Percentiles rank a stretch among this genome's conserved stretches.
These are phyloP conservation scores for Suhomyces ambrosiae DNA, from an alignment of 1,139 yeast species.

Conservation along the genomic window DNA sequence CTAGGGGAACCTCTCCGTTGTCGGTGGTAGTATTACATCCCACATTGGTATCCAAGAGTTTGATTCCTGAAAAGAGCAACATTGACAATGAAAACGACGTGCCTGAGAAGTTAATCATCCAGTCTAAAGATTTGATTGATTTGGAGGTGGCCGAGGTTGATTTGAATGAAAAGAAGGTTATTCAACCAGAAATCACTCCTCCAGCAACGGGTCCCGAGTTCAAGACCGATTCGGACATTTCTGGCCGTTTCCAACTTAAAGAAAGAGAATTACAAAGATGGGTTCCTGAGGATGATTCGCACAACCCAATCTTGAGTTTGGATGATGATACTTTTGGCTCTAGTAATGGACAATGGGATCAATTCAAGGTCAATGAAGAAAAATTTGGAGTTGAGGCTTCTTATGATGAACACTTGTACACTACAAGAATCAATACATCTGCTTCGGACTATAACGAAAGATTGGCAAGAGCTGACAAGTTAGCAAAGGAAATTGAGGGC, in stretches of 20 bases:
- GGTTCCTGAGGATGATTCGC: constrained; percentile 63
- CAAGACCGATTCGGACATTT: constrained; percentile 84
- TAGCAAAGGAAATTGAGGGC: constrained; percentile 82
- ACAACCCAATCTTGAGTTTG: constrained; percentile 36
- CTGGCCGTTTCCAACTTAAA: constrained; percentile 46
- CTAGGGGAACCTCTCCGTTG: constrained; percentile 30
- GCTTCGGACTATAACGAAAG: constrained; percentile 75
- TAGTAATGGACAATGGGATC: constrained; percentile 69
- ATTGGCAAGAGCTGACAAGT: constrained; percentile 67
- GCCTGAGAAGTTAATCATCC: constrained; percentile 52
- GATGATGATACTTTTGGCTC: constrained; percentile 41
- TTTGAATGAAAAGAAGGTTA: constrained; percentile 8
- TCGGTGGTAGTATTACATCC: constrained; percentile 60
- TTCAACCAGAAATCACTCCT: not conserved
- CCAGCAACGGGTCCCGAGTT: constrained; percentile 34
- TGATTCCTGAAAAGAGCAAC: constrained; percentile 33
- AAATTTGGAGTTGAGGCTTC: constrained; percentile 88
- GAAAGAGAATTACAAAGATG: constrained; percentile 82
- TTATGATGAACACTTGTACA: constrained; percentile 87
- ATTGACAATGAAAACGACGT: constrained; percentile 31
- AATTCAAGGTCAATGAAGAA: constrained; percentile 83
- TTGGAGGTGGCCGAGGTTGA: constrained; percentile 52
- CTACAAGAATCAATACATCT: constrained; percentile 75
- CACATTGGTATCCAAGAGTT: constrained; percentile 28
- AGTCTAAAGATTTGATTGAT: constrained; percentile 65